Evolutionary conservation across 768 basidiomycete species (phyloP), one percentile per base, ranked within the genome.

Genomic region (Albatrellus ellisii): DNA sequence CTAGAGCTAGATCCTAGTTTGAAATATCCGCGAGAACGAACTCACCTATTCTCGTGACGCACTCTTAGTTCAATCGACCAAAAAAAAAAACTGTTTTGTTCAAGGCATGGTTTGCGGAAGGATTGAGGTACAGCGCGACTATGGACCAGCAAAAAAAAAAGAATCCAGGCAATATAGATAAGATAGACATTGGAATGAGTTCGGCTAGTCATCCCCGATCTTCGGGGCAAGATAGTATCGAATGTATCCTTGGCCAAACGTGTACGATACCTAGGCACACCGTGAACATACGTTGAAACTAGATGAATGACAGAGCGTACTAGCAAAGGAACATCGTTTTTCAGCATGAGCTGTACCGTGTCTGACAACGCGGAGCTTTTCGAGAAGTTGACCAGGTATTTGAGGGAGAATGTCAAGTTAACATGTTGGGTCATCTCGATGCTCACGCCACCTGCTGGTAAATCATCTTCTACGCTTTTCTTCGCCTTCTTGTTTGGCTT

Each of bases 191-290:
- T n/a, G n/a, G n/a, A n/a, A n/a, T n/a, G n/a, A n/a, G n/a, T n/a
- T 9, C 15, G 14, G 6, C 35, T 36, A 87, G 44, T 90, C 86
- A 51, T 90, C 86, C 25, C 84, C 82, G 46, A 91, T 91, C 68
- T 97, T 97, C 18, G 92, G 92, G 33, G 92, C 92, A 42, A 98
- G 73, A 69, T 91, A 98, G 70, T 94, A 98, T 47, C 82, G 75
- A 59, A 98, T 87, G 52, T 73, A 69, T 1, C 92, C 92, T 55
- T 86, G 81, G 34, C 77, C 77, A 54, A 95, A 98, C 47, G 81
- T 77, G 62, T 91, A 98, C 28, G 81, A 77, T 32, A 91, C 86
- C 86, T 89, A 26, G 15, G 15, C 26, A n/a, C 3, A 34, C 42
- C 12, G 41, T 27, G 8, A 32, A 14, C 22, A 26, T 42, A 43